A percentile compares a stretch with the other conserved stretches of the same genome.
Evolutionary conservation across 2,329 filamentous ascomycete species (phyloP).

Genomic region (Fusarium sp.): DNA sequence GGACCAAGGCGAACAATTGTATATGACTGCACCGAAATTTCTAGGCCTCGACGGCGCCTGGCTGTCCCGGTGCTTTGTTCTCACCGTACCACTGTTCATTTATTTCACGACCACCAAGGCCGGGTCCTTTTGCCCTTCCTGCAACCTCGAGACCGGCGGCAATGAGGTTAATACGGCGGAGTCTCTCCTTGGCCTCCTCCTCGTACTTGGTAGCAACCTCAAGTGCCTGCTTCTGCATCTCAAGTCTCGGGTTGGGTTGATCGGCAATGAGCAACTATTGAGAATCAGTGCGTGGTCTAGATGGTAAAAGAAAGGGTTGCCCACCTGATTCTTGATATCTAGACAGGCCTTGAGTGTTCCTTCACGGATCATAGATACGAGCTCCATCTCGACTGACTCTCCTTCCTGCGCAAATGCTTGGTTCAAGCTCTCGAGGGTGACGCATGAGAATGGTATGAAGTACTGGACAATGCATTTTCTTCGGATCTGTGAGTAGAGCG

Average conservation of each 20-base stretch:
- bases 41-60: slow-evolving; percentile 25
- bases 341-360: slow-evolving; percentile 81
- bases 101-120: slow-evolving; percentile 18
- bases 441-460: slow-evolving; percentile 88
- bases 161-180: slow-evolving; percentile 81
- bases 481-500: slow-evolving; percentile 80
- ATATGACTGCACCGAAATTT: not conserved
- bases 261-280: slow-evolving; percentile 77
- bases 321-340: slow-evolving; percentile 81
- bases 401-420: slow-evolving; percentile 76
- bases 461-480: slow-evolving; percentile 95
- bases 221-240: slow-evolving; percentile 78
- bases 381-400: slow-evolving; percentile 76
- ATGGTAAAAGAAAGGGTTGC: slow-evolving; percentile 15
- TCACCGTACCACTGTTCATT: slow-evolving; percentile 54
- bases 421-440: slow-evolving; percentile 83
- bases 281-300: slow-evolving; percentile 16
- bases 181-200: slow-evolving; percentile 77
- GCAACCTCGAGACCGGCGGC: slow-evolving; percentile 79
- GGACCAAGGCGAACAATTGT: not conserved
- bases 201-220: slow-evolving; percentile 78
- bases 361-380: slow-evolving; percentile 80
- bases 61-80: slow-evolving; percentile 11
- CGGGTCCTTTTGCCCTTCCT: slow-evolving; percentile 37
- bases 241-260: slow-evolving; percentile 71